Conservation (phyloP, 306 rosid genomes). For the Argentina anserina region DNA sequence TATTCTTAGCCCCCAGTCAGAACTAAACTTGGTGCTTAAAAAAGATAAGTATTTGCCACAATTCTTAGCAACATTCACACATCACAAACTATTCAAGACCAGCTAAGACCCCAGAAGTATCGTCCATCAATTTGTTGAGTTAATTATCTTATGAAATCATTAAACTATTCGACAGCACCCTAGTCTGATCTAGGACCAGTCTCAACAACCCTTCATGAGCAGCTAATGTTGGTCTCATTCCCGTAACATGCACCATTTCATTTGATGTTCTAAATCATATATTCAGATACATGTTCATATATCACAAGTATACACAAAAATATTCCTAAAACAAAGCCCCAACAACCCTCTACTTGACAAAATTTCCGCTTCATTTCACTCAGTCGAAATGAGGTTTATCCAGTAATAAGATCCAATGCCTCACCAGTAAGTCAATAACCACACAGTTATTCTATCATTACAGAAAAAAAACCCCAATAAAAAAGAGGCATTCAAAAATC, state of each 20-base stretch:
- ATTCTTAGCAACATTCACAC: neutral
- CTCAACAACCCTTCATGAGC: neutral
- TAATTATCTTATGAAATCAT: neutral
- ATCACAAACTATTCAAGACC: neutral
- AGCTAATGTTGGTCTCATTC: neutral
- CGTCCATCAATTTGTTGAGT: neutral
- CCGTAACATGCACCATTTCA: neutral
- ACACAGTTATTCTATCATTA: neutral
- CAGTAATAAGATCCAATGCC: neutral
- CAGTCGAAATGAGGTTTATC: neutral
- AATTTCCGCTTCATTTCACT: neutral
- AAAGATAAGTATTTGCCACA: neutral
- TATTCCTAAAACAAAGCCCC: neutral
- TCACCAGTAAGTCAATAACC: neutral
- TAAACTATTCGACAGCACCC: neutral
- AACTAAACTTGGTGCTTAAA: conserved; percentile 1
- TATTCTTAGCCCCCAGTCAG: neutral
- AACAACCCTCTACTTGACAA: neutral
- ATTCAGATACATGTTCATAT: neutral
- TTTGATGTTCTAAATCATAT: neutral
- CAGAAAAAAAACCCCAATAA: neutral
- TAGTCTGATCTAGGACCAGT: neutral
- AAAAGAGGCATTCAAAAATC: neutral
- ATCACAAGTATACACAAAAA: neutral
- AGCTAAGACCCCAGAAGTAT: neutral